Evolutionary conservation across 2,329 filamentous ascomycete genomes (phyloP), one percentile per base, ranked within the genome.

Genomic region (Colletotrichum tamarilloi): DNA sequence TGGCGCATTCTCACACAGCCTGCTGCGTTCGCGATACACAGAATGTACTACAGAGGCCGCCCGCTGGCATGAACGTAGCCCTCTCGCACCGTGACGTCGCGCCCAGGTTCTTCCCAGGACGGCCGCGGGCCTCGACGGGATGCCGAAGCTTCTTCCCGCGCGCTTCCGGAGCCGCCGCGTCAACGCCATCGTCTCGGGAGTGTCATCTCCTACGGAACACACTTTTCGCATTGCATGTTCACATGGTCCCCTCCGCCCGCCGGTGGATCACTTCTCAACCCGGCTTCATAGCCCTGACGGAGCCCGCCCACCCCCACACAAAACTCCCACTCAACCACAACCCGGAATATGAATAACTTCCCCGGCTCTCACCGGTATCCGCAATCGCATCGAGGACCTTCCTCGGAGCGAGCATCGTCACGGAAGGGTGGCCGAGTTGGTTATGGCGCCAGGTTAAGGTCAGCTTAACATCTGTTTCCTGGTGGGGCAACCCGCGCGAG

Each of bases 401-500:
- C 19, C 42, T 49, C 42, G 19, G 8, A 16, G 22, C 22, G 4
- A 32, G 46, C 22, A 64, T 55, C 22, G 22, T n/a, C 14, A 55
- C 55, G 70, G 70, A 65, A 73, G 70, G 70, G 70, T 73, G 70
- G 70, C 70, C 70, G 70, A 73, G 70, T 73, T 73, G 70, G 70
- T 73, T 73, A 73, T 73, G 70, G 70, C 70, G 70, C 70, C 67
- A 70, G 66, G 66, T 73, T 65, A 65, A 70, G 70, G 70, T 70
- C 70, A 73, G 59, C 66, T 73, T 73, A 65, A 69, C 66, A 73
- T 73, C 66, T 73, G 70, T 73, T 73, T 73, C 70, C 70, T 73
- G 70, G 70, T 73, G 70, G 70, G 70, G 70, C 70, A 73, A 73
- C 70, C 70, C 70, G 70, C 70, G 70, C 70, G 70, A 73, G 70